phyloP scores from a whole-genome alignment of 441 rosid genomes.

The California macrophylla region DNA sequence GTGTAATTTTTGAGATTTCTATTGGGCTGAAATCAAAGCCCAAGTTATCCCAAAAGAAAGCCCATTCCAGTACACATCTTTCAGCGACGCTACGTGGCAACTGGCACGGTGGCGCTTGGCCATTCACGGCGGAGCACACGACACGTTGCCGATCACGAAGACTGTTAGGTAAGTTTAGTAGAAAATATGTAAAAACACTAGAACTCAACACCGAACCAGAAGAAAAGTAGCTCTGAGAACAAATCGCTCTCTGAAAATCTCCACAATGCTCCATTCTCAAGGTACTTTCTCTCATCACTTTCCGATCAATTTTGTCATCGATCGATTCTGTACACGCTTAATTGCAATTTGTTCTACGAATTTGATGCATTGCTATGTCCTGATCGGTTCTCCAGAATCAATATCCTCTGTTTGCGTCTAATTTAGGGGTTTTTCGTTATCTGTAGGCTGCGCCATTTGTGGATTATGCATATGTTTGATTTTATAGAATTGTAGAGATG shows the following conservation, averaged over 20 bases:
- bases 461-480: neutral
- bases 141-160: neutral
- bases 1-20: neutral
- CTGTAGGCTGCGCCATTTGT: neutral
- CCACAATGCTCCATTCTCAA: conserved; percentile 2
- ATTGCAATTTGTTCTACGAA: neutral
- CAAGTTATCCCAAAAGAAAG: neutral
- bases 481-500: conserved; percentile 50
- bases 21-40: neutral
- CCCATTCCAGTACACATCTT: neutral
- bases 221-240: neutral
- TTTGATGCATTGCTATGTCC: neutral
- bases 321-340: neutral
- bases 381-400: neutral
- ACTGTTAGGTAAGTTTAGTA: conserved; percentile 6
- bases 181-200: neutral
- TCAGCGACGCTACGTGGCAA: neutral
- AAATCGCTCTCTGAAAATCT: neutral
- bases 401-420: neutral
- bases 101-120: neutral
- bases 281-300: neutral
- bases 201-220: neutral
- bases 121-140: neutral
- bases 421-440: neutral
- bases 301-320: neutral